Percentiles rank a stretch among this genome's conserved stretches.
Conservation (phyloP, 441 rosid species). For the Erodium chrysanthum region DNA sequence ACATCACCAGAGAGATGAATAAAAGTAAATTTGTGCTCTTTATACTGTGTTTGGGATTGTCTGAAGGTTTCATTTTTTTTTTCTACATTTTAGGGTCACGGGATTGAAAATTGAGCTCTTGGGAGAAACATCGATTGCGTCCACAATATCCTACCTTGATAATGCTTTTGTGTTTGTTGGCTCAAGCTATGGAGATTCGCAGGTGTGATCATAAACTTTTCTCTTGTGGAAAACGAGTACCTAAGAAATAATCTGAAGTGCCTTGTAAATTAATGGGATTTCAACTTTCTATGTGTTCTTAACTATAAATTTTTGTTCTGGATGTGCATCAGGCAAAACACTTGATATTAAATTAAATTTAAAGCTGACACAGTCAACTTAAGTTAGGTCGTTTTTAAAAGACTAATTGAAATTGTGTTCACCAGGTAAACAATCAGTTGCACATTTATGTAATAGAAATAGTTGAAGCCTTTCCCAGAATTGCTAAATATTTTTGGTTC, state of each 20-base stretch:
- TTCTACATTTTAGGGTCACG: constrained; percentile 54
- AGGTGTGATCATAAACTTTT: constrained; percentile 34
- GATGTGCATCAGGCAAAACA: background rate
- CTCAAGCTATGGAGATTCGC: constrained; percentile 98
- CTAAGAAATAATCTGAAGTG: background rate
- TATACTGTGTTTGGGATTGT: constrained; percentile 15
- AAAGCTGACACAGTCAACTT: background rate
- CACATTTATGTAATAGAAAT: background rate
- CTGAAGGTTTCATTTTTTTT: constrained; percentile 10
- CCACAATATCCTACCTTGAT: constrained; percentile 88
- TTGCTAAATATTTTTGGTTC: background rate
- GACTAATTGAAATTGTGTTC: background rate
- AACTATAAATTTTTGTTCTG: background rate
- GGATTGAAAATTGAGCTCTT: constrained; percentile 88
- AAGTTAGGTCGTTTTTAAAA: background rate
- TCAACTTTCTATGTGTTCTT: background rate
- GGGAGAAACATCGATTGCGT: constrained; percentile 95
- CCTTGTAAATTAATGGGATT: background rate
- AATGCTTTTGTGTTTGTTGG: constrained; percentile 89
- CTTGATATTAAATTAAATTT: background rate
- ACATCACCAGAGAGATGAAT: constrained; percentile 1
- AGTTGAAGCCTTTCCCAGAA: background rate
- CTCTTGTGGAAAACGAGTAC: background rate
- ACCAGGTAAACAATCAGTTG: background rate
- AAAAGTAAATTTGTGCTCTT: constrained; percentile 6